phyloP scores from a whole-genome alignment of 2,329 filamentous ascomycete genomes.

The Hypoxylon sp. region DNA sequence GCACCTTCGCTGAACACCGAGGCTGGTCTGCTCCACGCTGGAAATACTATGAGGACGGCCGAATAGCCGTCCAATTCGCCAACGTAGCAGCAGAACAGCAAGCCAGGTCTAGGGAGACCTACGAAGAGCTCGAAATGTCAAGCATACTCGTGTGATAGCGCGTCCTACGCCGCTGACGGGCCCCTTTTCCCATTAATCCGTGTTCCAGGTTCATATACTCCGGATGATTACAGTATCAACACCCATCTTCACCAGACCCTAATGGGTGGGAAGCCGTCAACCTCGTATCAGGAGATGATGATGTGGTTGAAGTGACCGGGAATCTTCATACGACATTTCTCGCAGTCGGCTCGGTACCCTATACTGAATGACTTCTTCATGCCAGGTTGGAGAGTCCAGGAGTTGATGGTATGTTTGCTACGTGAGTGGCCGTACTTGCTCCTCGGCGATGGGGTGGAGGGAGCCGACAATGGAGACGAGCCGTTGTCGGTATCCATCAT shows the following conservation, averaged over 20 bases:
- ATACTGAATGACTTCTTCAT: constrained; percentile 79
- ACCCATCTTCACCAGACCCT: constrained; percentile 20
- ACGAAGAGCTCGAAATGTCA: background rate
- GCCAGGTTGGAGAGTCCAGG: constrained; percentile 67
- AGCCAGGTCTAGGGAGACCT: background rate
- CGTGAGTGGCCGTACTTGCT: constrained; percentile 63
- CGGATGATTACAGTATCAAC: background rate
- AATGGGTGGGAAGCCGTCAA: background rate
- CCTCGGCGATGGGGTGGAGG: constrained; percentile 55
- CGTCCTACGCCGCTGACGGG: background rate
- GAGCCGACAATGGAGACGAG: constrained; percentile 47
- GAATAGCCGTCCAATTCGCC: background rate
- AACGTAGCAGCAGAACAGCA: background rate
- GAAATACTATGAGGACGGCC: background rate
- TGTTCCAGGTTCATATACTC: no score
- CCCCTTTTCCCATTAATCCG: background rate
- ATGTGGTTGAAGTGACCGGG: constrained; percentile 86
- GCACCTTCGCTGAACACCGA: background rate
- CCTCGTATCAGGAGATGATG: constrained; percentile 63
- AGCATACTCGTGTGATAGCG: background rate
- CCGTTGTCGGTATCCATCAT: constrained; percentile 47
- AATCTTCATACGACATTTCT: constrained; percentile 77
- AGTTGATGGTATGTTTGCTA: constrained; percentile 66
- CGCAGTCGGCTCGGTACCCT: constrained; percentile 79
- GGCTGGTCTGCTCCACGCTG: background rate